Conservation (phyloP, 495 filamentous ascomycete genomes). For the Aspergillus asperescens region DNA sequence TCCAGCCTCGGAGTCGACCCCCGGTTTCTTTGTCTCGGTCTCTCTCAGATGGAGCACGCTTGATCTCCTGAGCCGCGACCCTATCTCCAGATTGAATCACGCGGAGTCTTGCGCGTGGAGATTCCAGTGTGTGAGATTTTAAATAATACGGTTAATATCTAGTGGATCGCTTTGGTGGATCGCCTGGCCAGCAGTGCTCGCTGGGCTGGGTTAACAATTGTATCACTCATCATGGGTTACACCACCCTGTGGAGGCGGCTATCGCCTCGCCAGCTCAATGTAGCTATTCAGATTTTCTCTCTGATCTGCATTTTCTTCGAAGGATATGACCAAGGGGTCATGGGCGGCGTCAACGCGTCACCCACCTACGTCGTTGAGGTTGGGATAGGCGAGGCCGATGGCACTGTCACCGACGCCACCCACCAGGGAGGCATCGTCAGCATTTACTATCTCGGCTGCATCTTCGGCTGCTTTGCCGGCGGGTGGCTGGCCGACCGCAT, state of each 20-base stretch:
- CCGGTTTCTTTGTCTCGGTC: no score
- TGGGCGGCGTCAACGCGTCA: conserved; percentile 46
- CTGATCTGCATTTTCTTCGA: conserved; percentile 51
- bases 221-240: conserved; percentile 27
- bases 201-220: no score
- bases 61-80: no score
- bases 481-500: conserved; percentile 49
- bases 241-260: conserved; percentile 41
- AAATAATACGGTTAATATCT: no score
- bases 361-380: conserved; percentile 36
- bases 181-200: no score
- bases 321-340: conserved; percentile 52
- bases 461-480: conserved; percentile 49
- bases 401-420: conserved; percentile 34
- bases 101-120: no score
- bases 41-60: no score
- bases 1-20: no score
- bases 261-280: conserved; percentile 36
- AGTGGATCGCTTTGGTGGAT: no score
- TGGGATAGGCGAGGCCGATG: conserved; percentile 33
- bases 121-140: no score
- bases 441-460: conserved; percentile 51
- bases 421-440: conserved; percentile 48
- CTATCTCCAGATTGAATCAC: no score
- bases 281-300: conserved; percentile 43